These are phyloP conservation scores for Daldinia concentrica DNA, from an alignment of 495 filamentous ascomycete species.

Conservation along the genomic window DNA sequence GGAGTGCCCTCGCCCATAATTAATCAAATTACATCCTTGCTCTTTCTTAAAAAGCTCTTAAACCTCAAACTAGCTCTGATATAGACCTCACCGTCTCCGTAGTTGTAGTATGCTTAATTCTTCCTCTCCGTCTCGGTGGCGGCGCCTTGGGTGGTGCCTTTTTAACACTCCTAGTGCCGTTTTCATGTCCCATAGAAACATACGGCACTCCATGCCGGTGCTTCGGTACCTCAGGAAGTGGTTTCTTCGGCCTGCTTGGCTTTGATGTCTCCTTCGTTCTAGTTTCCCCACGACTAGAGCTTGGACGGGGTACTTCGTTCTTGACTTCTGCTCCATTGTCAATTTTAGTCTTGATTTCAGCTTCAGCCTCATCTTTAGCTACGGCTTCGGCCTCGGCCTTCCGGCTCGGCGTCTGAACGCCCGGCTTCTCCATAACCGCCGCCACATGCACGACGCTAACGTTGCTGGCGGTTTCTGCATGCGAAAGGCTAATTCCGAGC, in stretches of 20 bases:
- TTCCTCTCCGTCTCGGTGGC: constrained; percentile 59
- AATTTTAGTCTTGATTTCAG: constrained; percentile 17
- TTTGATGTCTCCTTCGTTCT: constrained; percentile 34
- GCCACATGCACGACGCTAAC: constrained; percentile 82
- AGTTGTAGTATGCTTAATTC: constrained; percentile 46
- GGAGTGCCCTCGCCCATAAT: constrained; percentile 11
- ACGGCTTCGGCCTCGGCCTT: constrained; percentile 53
- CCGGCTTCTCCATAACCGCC: constrained; percentile 81
- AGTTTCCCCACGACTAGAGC: constrained; percentile 7
- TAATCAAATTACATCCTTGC: constrained; percentile 22
- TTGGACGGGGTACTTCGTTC: constrained; percentile 11
- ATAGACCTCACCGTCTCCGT: constrained; percentile 36
- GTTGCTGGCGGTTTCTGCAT: constrained; percentile 59
- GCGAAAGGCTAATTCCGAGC: constrained; percentile 61
- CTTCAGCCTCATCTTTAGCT: constrained; percentile 50
- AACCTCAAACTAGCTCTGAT: constrained; percentile 33
- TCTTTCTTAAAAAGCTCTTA: neutral
- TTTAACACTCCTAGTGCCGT: constrained; percentile 48
- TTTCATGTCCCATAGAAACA: constrained; percentile 43
- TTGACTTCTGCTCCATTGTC: constrained; percentile 11
- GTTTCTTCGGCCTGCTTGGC: constrained; percentile 51
- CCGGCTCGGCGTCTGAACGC: constrained; percentile 82
- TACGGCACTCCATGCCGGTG: constrained; percentile 59
- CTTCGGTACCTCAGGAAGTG: constrained; percentile 57
- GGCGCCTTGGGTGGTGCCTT: constrained; percentile 65